phyloP scores from a whole-genome alignment of 805 yeast species.

The Peterozyma toletana region DNA sequence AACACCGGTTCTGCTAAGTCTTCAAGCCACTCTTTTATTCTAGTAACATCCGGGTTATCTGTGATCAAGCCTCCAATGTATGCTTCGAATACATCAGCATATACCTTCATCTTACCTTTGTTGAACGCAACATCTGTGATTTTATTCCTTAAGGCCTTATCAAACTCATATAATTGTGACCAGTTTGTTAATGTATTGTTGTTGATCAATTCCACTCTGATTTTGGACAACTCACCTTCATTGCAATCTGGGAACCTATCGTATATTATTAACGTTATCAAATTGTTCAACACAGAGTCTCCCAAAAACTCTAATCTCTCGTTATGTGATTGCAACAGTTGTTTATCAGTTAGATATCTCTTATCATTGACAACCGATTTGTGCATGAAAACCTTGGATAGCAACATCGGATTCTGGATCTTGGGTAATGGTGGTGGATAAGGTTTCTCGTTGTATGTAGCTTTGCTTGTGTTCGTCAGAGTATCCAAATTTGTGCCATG shows the following conservation, averaged over 20 bases:
- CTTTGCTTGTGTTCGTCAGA: constrained; percentile 12
- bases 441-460: constrained; percentile 7
- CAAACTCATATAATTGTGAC: constrained; percentile 62
- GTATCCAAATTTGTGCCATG: constrained; percentile 9
- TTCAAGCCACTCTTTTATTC: constrained; percentile 51
- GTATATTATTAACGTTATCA: constrained; percentile 65
- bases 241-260: constrained; percentile 57
- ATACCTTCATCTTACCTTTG: constrained; percentile 58
- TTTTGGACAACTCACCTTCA: constrained; percentile 75
- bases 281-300: constrained; percentile 71
- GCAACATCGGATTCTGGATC: constrained; percentile 50
- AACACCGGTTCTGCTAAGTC: constrained; percentile 42
- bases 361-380: constrained; percentile 62
- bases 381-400: constrained; percentile 74
- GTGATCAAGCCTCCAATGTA: constrained; percentile 78
- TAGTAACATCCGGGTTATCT: constrained; percentile 43
- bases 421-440: constrained; percentile 70
- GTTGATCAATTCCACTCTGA: constrained; percentile 65
- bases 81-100: constrained; percentile 92
- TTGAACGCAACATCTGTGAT: constrained; percentile 36
- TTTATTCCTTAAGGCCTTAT: constrained; percentile 43
- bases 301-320: constrained; percentile 90
- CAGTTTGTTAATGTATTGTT: constrained; percentile 68
- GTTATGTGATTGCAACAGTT: constrained; percentile 58
- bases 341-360: constrained; percentile 46